A percentile compares a stretch with the other conserved stretches of the same genome.
These are phyloP conservation scores for Symbiodinium pilosum DNA, from an alignment of 73 alveolate genomes.

Conservation along the genomic window DNA sequence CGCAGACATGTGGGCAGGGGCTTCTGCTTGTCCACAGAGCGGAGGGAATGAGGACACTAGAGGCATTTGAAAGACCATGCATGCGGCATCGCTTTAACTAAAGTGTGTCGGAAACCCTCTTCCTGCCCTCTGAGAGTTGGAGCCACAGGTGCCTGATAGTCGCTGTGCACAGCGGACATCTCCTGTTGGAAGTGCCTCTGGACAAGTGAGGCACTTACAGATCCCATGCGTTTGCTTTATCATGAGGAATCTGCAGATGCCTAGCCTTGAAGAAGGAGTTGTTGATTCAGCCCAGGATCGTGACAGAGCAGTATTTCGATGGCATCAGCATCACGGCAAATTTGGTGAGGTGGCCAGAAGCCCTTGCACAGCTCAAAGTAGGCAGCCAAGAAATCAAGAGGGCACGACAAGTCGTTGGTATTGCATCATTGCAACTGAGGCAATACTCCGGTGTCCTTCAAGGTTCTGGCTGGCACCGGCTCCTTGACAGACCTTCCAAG, in stretches of 20 bases:
- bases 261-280: not conserved
- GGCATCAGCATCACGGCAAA: not conserved
- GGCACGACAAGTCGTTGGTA: not conserved
- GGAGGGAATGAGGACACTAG: too few species aligned
- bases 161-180: constrained; percentile 2
- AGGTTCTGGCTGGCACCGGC: constrained; percentile 1
- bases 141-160: constrained; percentile 1
- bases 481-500: not conserved
- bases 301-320: not conserved
- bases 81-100: too few species aligned
- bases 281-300: too few species aligned
- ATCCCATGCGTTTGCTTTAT: not conserved
- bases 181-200: constrained; percentile 1
- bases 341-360: too few species aligned
- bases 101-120: too few species aligned
- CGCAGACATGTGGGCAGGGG: too few species aligned
- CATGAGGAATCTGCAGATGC: not conserved
- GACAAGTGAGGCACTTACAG: not conserved
- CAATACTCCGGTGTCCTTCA: not conserved
- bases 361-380: not conserved
- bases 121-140: too few species aligned
- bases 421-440: too few species aligned
- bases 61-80: too few species aligned
- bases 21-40: too few species aligned
- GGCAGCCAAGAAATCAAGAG: not conserved